Conservation (phyloP, 2,329 filamentous ascomycete genomes). For the Corynespora cassiicola region DNA sequence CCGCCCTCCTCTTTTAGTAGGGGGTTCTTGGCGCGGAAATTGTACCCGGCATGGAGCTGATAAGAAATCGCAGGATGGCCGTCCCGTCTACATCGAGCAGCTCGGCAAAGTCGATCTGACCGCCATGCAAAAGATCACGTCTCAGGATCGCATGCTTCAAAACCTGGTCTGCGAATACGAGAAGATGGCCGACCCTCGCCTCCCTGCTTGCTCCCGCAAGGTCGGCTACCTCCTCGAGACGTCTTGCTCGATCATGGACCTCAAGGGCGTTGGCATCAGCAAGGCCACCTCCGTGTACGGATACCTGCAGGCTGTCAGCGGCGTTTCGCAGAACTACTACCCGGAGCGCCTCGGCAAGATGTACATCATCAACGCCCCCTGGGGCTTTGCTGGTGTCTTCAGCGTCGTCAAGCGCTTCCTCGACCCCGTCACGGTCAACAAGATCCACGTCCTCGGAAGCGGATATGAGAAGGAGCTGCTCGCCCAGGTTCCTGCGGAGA, state of each 20-base stretch:
- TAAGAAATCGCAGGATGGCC: constrained; percentile 73
- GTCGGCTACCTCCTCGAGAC: constrained; percentile 90
- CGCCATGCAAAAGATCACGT: constrained; percentile 92
- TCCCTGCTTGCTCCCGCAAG: constrained; percentile 95
- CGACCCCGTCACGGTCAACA: constrained; percentile 93
- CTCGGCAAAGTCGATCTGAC: constrained; percentile 90
- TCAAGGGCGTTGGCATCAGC: constrained; percentile 88
- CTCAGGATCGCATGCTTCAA: constrained; percentile 89
- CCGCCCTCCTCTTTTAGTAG: background rate
- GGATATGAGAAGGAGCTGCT: constrained; percentile 86
- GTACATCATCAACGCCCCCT: constrained; percentile 97
- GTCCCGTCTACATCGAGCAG: constrained; percentile 96
- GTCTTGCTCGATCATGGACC: constrained; percentile 97
- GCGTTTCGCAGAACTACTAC: constrained; percentile 98
- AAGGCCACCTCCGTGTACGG: constrained; percentile 85
- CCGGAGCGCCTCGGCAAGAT: constrained; percentile 94
- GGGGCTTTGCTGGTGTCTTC: constrained; percentile 91
- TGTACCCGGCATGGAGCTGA: constrained; percentile 1
- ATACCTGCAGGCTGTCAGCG: constrained; percentile 84
- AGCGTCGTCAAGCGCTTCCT: constrained; percentile 89
- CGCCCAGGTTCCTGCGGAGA: constrained; percentile 84
- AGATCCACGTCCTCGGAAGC: constrained; percentile 88
- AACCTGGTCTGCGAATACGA: constrained; percentile 99
- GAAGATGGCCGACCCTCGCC: constrained; percentile 88
- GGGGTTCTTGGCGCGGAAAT: too few relatives aligned